Evolutionary conservation across 805 yeast species (phyloP).

Genomic region (Yarrowia hollandica): DNA sequence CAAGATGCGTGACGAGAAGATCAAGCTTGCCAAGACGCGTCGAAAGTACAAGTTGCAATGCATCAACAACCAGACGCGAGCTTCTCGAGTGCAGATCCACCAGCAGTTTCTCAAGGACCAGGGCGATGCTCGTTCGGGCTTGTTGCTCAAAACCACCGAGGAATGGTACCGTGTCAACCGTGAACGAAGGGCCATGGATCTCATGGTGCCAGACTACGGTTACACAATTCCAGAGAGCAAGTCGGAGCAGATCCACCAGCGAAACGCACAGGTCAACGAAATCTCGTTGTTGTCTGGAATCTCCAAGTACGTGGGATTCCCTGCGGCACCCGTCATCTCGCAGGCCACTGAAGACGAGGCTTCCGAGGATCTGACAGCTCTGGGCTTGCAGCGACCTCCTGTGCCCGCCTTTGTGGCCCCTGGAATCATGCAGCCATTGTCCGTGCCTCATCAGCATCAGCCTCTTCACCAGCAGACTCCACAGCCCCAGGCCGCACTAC

Average conservation of each 20-base stretch:
- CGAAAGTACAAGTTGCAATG: conserved; percentile 71
- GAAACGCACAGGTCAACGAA: conserved; percentile 67
- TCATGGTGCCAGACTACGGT: conserved; percentile 50
- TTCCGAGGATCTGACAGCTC: conserved; percentile 65
- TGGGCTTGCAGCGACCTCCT: conserved; percentile 47
- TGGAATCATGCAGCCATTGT: conserved; percentile 9
- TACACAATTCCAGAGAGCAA: conserved; percentile 46
- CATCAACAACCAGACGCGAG: conserved; percentile 76
- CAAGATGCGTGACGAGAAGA: conserved; percentile 68
- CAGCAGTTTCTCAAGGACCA: conserved; percentile 74
- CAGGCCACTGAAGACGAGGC: conserved; percentile 71
- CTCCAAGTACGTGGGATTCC: conserved; percentile 68
- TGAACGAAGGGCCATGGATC: conserved; percentile 81
- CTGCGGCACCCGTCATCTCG: conserved; percentile 72
- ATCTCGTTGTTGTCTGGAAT: conserved; percentile 70
- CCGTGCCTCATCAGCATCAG: not conserved
- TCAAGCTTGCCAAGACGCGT: conserved; percentile 50
- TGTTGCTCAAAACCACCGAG: conserved; percentile 73
- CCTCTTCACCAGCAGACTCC: not conserved
- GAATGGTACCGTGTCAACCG: conserved; percentile 90
- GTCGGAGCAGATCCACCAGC: conserved; percentile 59
- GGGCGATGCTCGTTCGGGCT: conserved; percentile 62
- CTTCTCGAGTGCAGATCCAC: conserved; percentile 75
- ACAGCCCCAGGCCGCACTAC: too few relatives aligned
- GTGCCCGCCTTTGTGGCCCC: not conserved